Conservation (phyloP, 2,329 filamentous ascomycete species). For the Aschersonia sp. region DNA sequence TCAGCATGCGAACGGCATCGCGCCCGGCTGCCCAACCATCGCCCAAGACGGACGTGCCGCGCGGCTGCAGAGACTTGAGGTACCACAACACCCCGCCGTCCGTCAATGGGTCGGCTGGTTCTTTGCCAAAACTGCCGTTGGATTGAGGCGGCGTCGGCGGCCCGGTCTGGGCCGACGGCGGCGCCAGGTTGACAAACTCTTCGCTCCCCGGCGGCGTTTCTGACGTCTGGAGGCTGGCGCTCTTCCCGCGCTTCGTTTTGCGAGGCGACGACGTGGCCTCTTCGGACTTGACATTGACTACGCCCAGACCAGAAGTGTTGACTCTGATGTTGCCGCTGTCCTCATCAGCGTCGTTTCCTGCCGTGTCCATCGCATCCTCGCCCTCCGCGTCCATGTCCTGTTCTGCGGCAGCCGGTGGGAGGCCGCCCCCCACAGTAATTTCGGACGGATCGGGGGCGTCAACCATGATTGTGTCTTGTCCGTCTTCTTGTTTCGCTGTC, state of each 20-base stretch:
- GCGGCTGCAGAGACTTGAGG: conserved; percentile 61
- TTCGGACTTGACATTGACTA: conserved; percentile 8
- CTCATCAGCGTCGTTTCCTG: conserved; percentile 19
- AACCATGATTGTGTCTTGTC: conserved; percentile 35
- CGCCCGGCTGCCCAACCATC: conserved; percentile 51
- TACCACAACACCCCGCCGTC: conserved; percentile 83
- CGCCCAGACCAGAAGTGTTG: conserved; percentile 24
- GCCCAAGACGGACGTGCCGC: conserved; percentile 66
- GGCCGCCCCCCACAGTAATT: conserved; percentile 28
- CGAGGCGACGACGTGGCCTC: conserved; percentile 7
- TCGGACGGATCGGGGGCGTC: conserved; percentile 30
- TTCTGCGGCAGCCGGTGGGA: conserved; percentile 1
- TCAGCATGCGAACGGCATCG: conserved; percentile 53
- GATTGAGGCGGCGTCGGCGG: conserved; percentile 56
- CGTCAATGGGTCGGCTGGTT: conserved; percentile 38
- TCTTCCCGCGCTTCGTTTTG: conserved; percentile 11
- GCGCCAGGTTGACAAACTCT: conserved; percentile 22
- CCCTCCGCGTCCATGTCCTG: conserved; percentile 11
- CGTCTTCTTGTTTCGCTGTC: conserved; percentile 22
- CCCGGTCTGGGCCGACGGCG: conserved; percentile 15
- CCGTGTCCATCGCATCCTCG: conserved; percentile 20
- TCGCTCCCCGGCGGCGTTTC: conserved; percentile 34
- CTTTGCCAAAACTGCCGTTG: conserved; percentile 38
- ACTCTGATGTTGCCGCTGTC: conserved; percentile 30
- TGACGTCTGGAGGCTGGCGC: conserved; percentile 11